These are phyloP conservation scores for Cyberlindnera euphorbiiphila DNA, from an alignment of 805 yeast genomes.

Conservation along the genomic window DNA sequence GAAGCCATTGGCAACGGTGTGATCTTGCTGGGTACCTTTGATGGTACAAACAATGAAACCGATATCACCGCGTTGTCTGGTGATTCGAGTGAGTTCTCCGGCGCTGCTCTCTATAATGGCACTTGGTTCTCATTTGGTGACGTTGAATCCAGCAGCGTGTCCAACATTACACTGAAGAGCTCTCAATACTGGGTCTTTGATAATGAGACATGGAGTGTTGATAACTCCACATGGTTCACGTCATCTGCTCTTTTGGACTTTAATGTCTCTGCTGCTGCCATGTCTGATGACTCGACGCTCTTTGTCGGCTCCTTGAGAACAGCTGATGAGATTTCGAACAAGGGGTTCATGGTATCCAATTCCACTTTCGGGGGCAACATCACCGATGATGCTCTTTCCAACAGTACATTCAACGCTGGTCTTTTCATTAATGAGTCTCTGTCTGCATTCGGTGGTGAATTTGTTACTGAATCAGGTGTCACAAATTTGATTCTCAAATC, in stretches of 20 bases:
- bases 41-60: constrained; percentile 32
- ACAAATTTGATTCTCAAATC: constrained; percentile 27
- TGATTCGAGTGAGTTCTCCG: constrained; percentile 34
- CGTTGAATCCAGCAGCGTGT: constrained; percentile 9
- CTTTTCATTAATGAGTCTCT: constrained; percentile 43
- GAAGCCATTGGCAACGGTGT: constrained; percentile 33
- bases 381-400: constrained; percentile 12
- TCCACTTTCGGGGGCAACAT: constrained; percentile 19
- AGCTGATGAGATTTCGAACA: constrained; percentile 19
- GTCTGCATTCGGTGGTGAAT: constrained; percentile 59
- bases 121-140: constrained; percentile 44
- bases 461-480: constrained; percentile 30
- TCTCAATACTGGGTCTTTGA: constrained; percentile 41
- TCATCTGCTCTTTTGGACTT: constrained; percentile 29
- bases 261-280: constrained; percentile 28
- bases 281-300: constrained; percentile 17
- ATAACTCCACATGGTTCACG: constrained; percentile 34
- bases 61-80: constrained; percentile 27
- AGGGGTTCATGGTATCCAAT: constrained; percentile 17
- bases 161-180: constrained; percentile 33
- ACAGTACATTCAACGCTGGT: constrained; percentile 33
- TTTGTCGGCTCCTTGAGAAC: constrained; percentile 25
- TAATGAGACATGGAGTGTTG: constrained; percentile 39
- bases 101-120: constrained; percentile 33
- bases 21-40: constrained; percentile 45